phyloP scores from a whole-genome alignment of 306 rosid species.

The Potentilla sterilis region DNA sequence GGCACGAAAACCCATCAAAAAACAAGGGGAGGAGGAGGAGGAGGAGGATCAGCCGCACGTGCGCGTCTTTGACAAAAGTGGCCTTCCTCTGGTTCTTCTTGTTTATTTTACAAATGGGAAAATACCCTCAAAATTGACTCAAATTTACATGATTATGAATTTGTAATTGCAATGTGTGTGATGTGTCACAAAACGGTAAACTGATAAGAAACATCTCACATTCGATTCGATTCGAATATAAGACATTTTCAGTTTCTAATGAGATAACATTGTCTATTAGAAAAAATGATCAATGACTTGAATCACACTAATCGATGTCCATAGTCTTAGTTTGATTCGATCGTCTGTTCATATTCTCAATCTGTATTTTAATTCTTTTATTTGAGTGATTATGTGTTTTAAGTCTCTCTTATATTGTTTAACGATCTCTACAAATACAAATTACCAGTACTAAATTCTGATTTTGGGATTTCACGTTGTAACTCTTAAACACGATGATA shows the following conservation, averaged over 20 bases:
- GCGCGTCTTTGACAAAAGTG: conserved; percentile 40
- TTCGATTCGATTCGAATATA: no score
- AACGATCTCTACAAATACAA: no score
- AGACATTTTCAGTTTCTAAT: no score
- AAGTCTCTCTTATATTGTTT: no score
- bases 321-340: background rate
- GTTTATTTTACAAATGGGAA: background rate
- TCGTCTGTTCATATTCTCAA: accelerated
- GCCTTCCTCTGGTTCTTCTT: background rate
- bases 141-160: background rate
- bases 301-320: accelerated
- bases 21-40: conserved; percentile 23
- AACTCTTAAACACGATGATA: no score
- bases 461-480: no score
- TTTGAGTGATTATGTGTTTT: no score
- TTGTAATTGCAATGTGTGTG: no score
- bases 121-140: background rate
- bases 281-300: background rate
- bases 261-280: background rate
- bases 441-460: no score
- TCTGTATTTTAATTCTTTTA: no score
- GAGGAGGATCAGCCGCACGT: conserved; percentile 46
- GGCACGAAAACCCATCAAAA: conserved; percentile 51
- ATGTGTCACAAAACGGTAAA: no score
- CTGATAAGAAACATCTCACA: no score